Evolutionary conservation across 208 protist genomes (phyloP), one percentile per base, ranked within the genome.

Genomic region (Crithidia sp.): DNA sequence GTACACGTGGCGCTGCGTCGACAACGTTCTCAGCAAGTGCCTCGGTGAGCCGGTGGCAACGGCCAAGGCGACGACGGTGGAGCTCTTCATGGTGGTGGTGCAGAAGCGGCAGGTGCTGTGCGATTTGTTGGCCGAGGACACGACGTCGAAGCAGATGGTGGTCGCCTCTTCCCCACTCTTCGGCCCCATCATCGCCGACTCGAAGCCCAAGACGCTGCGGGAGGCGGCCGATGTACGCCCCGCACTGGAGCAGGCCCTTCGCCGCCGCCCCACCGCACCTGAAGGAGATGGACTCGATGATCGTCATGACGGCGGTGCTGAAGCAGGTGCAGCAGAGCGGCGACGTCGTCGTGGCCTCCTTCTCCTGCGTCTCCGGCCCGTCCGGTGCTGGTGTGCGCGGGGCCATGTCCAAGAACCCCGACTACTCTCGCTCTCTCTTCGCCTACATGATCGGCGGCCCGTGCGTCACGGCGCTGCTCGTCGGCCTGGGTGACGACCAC

Each of bases 161-260:
- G 75, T 88, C 13, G 79, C 79, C 16, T 81, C 77, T 12, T 92
- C 87, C 19, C 84, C 87, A 17, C 40, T 92, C 8, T 87, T 86
- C 59, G 87, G 87, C 13, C 78, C 83, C 4, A 52, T 85, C 7
- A 47, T 79, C 57, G 43, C 71, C 57, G 77, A 75, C 41, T 74
- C 71, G 17, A 62, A 56, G 54, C 19, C 61, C 50, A 72, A 58
- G 50, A 47, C 66, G 39, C 55, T 88, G 37, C 53, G 36, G 7
- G 45, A 77, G 43, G 57, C 61, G 10, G 28, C 58, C 6, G 70
- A 70, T 16, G 72, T 85, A 40, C 17, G 28, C n/a, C 54, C 76
- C 13, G 54, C 67, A 16, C 76, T 88, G 53, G 58, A 78, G 16
- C 13, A 53, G 45, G 83, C 79, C 17, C 74, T 88, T 88, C 13